Evolutionary conservation across 352 stramenopile genomes (phyloP), one percentile per base, ranked within the genome.

Genomic region (Phytophthora pluvialis): DNA sequence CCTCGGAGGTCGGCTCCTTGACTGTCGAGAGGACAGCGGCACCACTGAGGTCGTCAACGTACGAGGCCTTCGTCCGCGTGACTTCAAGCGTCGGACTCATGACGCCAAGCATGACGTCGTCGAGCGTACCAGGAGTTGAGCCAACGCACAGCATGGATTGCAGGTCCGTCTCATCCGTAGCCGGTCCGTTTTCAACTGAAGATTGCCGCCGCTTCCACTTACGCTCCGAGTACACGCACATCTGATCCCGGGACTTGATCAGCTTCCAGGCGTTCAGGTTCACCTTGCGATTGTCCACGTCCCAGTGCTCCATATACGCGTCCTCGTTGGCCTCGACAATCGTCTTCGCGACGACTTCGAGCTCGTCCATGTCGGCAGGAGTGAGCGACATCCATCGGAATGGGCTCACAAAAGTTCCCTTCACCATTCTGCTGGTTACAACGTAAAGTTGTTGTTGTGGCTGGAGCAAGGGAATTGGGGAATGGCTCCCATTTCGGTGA

Each of bases 41-140:
- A 45, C 78, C 74, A 38, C 53, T 71, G 26, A 76, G 48, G 11
- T 58, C 52, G 28, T 75, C 62, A 18, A 85, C 50, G 36, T 80
- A 83, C 25, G 75, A 67, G 18, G 68, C 44, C 40, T 78, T 76
- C 6, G 69, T 49, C 28, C 63, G 56, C 36, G 68, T 72, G 4
- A 49, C 55, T 13, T 83, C 66, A 5, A 75, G 36, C 5, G 69
- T 77, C 11, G 65, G 69, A 26, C 64, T 72, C 26, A 79, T 36
- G 25, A 78, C 65, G 16, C 75, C 75, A 7, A 73, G 64, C 70
- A 83, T 79, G 11, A 80, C 55, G 46, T 83, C 75, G 44, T 83
- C 64, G n/a, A 83, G 50, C 13, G 50, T 60, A 13, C 69, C 62
- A n/a, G 48, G 60, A 15, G 51, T 78, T 9, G 49, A 63, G 21